Conservation (phyloP, 345 rosid genomes). For the Luvunga scandens region DNA sequence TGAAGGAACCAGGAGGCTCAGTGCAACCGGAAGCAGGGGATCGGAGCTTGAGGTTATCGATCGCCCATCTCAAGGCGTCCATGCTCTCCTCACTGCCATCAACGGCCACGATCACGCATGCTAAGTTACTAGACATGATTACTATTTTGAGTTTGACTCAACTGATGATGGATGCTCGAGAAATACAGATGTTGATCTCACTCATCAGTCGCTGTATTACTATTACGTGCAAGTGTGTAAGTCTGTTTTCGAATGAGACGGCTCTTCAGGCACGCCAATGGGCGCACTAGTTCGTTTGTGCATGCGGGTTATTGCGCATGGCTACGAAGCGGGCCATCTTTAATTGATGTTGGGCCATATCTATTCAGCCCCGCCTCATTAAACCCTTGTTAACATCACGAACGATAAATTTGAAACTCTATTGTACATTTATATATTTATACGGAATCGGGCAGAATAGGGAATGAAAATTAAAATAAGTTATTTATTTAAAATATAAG, state of each 20-base stretch:
- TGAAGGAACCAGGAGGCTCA: constrained; percentile 39
- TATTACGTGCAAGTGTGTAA: background rate
- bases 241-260: background rate
- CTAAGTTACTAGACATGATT: constrained; percentile 51
- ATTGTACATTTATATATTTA: too few species aligned
- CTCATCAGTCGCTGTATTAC: background rate
- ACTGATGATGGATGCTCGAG: background rate
- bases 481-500: too few species aligned
- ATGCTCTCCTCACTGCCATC: constrained; percentile 95
- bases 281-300: too few species aligned
- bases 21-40: constrained; percentile 45
- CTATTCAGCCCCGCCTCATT: too few species aligned
- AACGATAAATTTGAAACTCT: too few species aligned
- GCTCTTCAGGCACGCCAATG: background rate
- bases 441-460: too few species aligned
- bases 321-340: too few species aligned
- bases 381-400: too few species aligned
- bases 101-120: constrained; percentile 69
- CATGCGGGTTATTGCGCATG: too few species aligned
- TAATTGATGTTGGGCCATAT: too few species aligned
- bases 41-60: constrained; percentile 73
- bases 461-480: too few species aligned
- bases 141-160: constrained; percentile 10
- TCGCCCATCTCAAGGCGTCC: constrained; percentile 79
- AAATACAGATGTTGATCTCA: background rate